phyloP scores from a whole-genome alignment of 257 asterid genomes.

The Henckelia pumila region DNA sequence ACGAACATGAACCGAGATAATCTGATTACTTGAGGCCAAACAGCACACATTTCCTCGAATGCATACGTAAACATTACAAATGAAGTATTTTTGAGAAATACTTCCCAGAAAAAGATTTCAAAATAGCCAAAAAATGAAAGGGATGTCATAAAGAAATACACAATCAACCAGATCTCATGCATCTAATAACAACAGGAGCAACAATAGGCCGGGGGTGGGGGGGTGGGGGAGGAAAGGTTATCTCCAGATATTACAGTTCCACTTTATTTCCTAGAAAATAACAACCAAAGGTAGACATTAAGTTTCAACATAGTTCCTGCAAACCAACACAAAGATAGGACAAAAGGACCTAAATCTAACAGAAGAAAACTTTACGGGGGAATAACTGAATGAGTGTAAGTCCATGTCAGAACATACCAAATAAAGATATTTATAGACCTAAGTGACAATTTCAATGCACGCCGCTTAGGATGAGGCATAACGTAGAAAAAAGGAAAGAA shows the following conservation, averaged over 20 bases:
- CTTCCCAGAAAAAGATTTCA: background rate
- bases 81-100: background rate
- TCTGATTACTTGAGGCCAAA: background rate
- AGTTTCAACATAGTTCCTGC: background rate
- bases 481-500: too few relatives aligned
- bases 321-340: too few relatives aligned
- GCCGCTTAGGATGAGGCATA: background rate
- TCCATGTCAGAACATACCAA: background rate
- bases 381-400: background rate
- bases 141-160: background rate
- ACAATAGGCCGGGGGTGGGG: background rate
- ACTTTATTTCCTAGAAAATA: background rate
- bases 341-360: background rate
- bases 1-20: background rate
- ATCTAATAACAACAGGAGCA: background rate
- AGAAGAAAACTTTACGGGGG: background rate
- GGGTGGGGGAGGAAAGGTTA: background rate
- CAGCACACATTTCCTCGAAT: background rate
- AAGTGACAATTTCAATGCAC: background rate
- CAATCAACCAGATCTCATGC: slow-evolving; percentile 8
- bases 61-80: background rate
- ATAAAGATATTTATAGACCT: background rate
- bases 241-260: background rate
- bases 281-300: background rate
- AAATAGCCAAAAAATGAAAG: background rate